phyloP scores from a whole-genome alignment of 768 basidiomycete genomes.

The Trametes sanguinea region DNA sequence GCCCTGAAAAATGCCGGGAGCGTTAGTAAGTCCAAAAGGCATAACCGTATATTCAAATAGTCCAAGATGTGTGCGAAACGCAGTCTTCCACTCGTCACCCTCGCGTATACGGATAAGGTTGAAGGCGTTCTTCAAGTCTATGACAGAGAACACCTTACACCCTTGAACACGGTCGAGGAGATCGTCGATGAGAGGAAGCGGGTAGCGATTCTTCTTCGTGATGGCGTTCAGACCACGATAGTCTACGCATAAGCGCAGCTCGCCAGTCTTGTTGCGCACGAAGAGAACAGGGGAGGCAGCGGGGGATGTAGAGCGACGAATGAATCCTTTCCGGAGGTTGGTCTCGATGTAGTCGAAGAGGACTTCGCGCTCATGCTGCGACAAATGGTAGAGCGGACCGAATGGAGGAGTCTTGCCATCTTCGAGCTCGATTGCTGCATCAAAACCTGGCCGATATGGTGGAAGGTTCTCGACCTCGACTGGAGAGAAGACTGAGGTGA shows the following conservation, averaged over 20 bases:
- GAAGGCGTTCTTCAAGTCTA: too few species aligned
- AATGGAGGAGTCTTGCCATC: constrained; percentile 29
- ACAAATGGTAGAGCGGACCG: constrained; percentile 38
- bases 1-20: constrained; percentile 19
- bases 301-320: constrained; percentile 32
- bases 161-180: too few species aligned
- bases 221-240: too few species aligned
- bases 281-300: constrained; percentile 32
- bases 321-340: constrained; percentile 36
- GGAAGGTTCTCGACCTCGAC: constrained; percentile 9
- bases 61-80: too few species aligned
- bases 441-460: constrained; percentile 4
- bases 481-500: constrained; percentile 19
- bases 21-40: constrained; percentile 33
- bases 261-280: constrained; percentile 30
- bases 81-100: constrained; percentile 37
- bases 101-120: too few species aligned
- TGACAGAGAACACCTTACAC: too few species aligned
- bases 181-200: too few species aligned
- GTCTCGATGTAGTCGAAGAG: constrained; percentile 39
- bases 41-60: constrained; percentile 38
- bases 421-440: constrained; percentile 34
- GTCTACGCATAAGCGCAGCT: constrained; percentile 28
- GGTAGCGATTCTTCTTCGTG: too few species aligned
- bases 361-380: constrained; percentile 34